A percentile compares a stretch with the other conserved stretches of the same genome.
These are phyloP conservation scores for Cordyceps militaris DNA, from an alignment of 2,329 filamentous ascomycete genomes.

Conservation along the genomic window DNA sequence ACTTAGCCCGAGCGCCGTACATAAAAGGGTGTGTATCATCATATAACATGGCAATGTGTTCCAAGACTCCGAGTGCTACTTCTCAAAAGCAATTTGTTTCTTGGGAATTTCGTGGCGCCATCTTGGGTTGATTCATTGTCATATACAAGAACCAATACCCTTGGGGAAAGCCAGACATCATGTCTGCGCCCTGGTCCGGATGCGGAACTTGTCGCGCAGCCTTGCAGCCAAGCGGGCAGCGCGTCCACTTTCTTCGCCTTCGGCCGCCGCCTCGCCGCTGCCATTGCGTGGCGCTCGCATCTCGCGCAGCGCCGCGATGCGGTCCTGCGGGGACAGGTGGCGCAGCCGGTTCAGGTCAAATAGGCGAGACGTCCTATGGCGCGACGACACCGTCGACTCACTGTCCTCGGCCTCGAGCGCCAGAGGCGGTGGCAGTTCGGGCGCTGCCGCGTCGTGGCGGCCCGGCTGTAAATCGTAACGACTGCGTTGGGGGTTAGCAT, in stretches of 20 bases:
- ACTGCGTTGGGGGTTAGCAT: conserved; percentile 28
- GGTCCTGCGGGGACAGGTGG: conserved; percentile 53
- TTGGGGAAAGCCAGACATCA: neutral
- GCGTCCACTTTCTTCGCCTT: conserved; percentile 30
- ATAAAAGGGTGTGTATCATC: neutral
- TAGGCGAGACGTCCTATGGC: conserved; percentile 43
- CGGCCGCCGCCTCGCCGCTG: neutral
- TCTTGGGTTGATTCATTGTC: too few relatives aligned
- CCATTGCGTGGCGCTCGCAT: conserved; percentile 19
- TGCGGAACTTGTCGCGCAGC: conserved; percentile 46
- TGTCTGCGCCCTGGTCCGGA: conserved; percentile 40
- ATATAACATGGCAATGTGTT: neutral
- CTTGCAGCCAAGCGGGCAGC: conserved; percentile 40
- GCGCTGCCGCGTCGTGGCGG: conserved; percentile 19
- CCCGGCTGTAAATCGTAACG: conserved; percentile 48
- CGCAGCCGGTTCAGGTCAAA: conserved; percentile 51
- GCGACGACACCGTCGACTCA: conserved; percentile 26
- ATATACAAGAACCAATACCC: too few relatives aligned
- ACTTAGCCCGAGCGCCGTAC: neutral
- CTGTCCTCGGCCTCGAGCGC: conserved; percentile 31
- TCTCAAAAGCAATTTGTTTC: neutral
- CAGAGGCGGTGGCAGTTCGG: conserved; percentile 34
- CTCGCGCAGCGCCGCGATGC: conserved; percentile 51
- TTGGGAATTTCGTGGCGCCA: neutral
- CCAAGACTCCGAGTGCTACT: neutral